These are phyloP conservation scores for Saturnispora silvae DNA, from an alignment of 805 yeast genomes.

Conservation along the genomic window DNA sequence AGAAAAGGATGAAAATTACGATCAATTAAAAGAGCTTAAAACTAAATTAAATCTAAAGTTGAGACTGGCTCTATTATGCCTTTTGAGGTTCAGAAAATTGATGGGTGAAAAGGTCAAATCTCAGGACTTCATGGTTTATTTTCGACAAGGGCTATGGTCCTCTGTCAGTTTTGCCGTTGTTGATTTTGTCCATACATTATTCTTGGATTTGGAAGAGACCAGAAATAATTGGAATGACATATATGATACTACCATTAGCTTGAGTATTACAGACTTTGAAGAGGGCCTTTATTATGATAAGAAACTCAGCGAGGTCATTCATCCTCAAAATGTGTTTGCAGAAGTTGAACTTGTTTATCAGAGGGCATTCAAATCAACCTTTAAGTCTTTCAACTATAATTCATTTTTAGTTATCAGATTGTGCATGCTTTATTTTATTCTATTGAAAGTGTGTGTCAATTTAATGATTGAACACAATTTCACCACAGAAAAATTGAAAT, in stretches of 20 bases:
- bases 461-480: background rate
- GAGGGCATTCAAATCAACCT: background rate
- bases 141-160: constrained; percentile 4
- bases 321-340: background rate
- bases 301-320: background rate
- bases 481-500: background rate
- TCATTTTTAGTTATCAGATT: constrained; percentile 3
- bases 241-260: background rate
- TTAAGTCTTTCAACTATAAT: background rate
- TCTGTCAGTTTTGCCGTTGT: background rate
- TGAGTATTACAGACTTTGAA: background rate
- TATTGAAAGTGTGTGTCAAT: constrained; percentile 1
- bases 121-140: constrained; percentile 1
- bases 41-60: background rate
- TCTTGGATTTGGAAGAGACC: background rate
- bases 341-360: background rate
- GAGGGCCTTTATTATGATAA: background rate
- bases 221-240: background rate
- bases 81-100: constrained; percentile 2
- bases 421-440: constrained; percentile 1
- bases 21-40: background rate
- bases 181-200: constrained; percentile 1
- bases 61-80: constrained; percentile 1
- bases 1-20: background rate
- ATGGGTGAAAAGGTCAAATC: background rate